A percentile compares a stretch with the other conserved stretches of the same genome.
These are phyloP conservation scores for Melampsora larici-populina DNA, from an alignment of 1,284 basidiomycete species.

Conservation along the genomic window DNA sequence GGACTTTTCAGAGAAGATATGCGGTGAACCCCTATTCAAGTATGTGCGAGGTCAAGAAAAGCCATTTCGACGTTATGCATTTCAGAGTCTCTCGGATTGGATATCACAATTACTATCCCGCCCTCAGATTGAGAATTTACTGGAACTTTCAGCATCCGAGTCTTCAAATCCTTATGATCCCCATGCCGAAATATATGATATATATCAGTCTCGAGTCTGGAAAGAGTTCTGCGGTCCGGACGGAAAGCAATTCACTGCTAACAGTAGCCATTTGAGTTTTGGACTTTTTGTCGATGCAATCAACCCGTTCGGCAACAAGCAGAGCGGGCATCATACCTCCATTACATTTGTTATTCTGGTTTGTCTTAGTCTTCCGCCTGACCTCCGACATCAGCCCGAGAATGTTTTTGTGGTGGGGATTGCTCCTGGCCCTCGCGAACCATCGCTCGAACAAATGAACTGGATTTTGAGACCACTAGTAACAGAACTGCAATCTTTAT, in stretches of 20 bases:
- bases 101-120: neutral
- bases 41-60: too few species aligned
- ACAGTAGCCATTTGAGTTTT: neutral
- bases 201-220: neutral
- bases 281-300: too few species aligned
- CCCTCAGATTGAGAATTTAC: neutral
- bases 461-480: too few species aligned
- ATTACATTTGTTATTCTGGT: too few species aligned
- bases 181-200: neutral
- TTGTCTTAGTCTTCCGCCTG: too few species aligned
- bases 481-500: too few species aligned
- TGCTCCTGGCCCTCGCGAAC: constrained; percentile 55
- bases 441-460: constrained; percentile 48
- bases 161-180: neutral
- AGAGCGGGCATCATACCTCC: too few species aligned
- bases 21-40: too few species aligned
- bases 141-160: neutral
- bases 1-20: too few species aligned
- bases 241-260: neutral
- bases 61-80: too few species aligned
- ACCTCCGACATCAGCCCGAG: neutral
- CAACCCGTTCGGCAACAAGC: constrained; percentile 6
- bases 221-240: constrained; percentile 6
- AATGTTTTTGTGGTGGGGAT: constrained; percentile 48
- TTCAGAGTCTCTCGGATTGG: too few species aligned